Conservation (phyloP, 208 protist species). For the Leishmania arabica region DNA sequence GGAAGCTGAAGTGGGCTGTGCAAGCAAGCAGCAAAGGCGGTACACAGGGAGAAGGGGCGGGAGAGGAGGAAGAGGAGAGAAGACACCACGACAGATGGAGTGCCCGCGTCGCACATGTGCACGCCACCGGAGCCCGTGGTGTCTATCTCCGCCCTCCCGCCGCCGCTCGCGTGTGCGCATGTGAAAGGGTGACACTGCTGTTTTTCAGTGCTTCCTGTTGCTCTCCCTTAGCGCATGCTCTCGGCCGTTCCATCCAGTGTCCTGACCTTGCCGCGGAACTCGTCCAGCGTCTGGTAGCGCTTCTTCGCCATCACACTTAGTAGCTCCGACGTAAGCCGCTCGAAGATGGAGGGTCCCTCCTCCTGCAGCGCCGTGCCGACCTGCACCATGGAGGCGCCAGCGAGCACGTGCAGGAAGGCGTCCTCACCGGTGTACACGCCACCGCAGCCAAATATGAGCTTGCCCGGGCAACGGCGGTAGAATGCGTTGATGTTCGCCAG, state of each 20-base stretch:
- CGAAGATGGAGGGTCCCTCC: constrained; percentile 80
- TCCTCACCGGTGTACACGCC: constrained; percentile 85
- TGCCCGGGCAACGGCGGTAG: constrained; percentile 80
- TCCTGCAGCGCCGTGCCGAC: constrained; percentile 82
- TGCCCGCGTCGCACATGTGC: not conserved
- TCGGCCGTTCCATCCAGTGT: constrained; percentile 50
- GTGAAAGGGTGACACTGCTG: not conserved
- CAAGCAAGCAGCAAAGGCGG: no score
- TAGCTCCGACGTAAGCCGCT: constrained; percentile 67
- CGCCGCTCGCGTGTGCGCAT: not conserved
- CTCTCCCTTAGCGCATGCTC: not conserved
- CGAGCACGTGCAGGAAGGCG: constrained; percentile 85
- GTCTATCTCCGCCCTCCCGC: not conserved
- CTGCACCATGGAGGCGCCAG: constrained; percentile 88
- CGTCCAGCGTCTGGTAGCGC: constrained; percentile 84
- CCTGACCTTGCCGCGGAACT: constrained; percentile 88
- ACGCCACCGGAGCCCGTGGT: not conserved
- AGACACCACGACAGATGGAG: not conserved
- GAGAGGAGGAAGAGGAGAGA: not conserved
- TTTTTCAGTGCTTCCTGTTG: not conserved
- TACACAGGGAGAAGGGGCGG: no score
- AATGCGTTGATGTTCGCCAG: constrained; percentile 92
- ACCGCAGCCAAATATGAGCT: constrained; percentile 85
- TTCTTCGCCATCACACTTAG: constrained; percentile 80
- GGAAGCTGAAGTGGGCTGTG: no score